Evolutionary conservation across 306 rosid genomes (phyloP), one percentile per base, ranked within the genome.

Genomic region (Malus asiatica): DNA sequence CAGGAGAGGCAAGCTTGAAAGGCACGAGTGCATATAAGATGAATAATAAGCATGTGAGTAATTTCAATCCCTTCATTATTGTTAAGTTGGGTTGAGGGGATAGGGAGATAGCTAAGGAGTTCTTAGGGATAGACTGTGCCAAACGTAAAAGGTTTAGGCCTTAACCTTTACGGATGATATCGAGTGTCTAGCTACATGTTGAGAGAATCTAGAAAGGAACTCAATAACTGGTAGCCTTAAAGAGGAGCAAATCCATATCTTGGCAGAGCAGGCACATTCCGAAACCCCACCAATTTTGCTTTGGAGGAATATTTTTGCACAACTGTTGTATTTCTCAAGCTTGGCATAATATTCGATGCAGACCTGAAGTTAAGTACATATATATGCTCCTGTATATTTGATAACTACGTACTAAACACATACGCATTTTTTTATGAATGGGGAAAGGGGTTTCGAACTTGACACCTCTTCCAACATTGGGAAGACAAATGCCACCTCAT

Each of bases 11-110:
- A 11, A 44, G 77, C 55, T 66, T 23, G 73, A 61, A 23, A 40
- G 58, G 65, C 65, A 42, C 19, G 45, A 45, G 63, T 30, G 44
- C 66, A 65, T 55, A 20, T 33, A 33, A 29, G 66, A 81, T 55
- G 58, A 76, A 6, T 61, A 71, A 60, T 44, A 78, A 38, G 55
- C 77, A 76, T 57, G 74, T 27, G 19, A 45, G 62, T 16, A 72
- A 33, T 23, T 14, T 71, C 68, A 30, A 30, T 19, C 53, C 19
- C 53, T 46, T 14, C 19, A 46, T 46, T 46, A 14, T 46, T 46
- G 16, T 15, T 14, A 46, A 46, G 18, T 46, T 14, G 53, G 19
- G 16, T 46, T 6, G 53, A 46, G 53, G 19, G 53, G 19, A 0
- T 4, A 46, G 19, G 3, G 53, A 46, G 2, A 14, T 46, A 46